These are phyloP conservation scores for Kwoniella botswanensis DNA, from an alignment of 768 basidiomycete genomes.

Conservation along the genomic window DNA sequence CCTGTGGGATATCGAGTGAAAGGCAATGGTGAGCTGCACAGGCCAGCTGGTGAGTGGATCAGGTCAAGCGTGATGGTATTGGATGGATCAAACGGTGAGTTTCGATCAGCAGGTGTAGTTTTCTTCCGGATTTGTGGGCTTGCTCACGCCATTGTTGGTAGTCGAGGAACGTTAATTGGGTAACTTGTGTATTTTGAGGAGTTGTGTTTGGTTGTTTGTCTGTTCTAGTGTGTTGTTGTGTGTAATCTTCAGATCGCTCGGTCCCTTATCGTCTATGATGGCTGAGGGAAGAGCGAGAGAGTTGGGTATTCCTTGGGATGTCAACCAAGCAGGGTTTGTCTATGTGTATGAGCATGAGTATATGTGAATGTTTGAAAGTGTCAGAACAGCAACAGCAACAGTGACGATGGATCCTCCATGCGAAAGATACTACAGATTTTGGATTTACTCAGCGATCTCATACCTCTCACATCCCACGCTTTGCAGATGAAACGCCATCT, in stretches of 20 bases:
- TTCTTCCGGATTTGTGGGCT: neutral
- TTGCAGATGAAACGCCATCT: neutral
- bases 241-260: neutral
- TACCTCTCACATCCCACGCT: neutral
- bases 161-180: constrained; percentile 6
- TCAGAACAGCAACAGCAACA: neutral
- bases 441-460: neutral
- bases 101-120: neutral
- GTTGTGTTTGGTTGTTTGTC: neutral
- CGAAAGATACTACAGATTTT: neutral
- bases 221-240: neutral
- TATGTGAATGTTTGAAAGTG: neutral
- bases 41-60: neutral
- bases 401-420: neutral
- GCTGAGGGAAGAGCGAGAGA: neutral
- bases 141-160: constrained; percentile 5
- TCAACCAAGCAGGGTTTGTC: neutral
- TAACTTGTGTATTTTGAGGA: constrained; percentile 1
- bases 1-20: neutral
- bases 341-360: neutral
- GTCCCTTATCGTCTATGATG: neutral
- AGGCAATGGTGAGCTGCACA: neutral
- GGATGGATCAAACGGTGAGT: neutral
- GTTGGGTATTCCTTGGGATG: neutral
- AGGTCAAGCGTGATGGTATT: neutral